Conservation (phyloP, 177 flowering plant species). For the Vitis hybrid region DNA sequence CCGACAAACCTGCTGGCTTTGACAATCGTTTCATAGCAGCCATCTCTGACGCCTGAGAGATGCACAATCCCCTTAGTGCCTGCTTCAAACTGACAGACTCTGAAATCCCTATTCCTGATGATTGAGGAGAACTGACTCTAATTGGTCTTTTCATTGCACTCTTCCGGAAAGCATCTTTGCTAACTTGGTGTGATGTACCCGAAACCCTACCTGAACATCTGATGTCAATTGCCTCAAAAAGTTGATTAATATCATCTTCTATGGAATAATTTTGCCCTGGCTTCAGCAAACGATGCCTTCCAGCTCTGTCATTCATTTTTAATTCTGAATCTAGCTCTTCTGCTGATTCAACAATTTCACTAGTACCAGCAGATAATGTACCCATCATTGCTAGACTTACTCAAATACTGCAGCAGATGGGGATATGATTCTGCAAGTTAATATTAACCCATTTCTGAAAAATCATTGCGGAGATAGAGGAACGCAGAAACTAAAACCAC, state of each 20-base stretch:
- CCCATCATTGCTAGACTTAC: slow-evolving; percentile 26
- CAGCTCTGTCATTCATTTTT: slow-evolving; percentile 19
- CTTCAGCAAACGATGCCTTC: slow-evolving; percentile 22
- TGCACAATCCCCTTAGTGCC: slow-evolving; percentile 83
- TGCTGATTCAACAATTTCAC: slow-evolving; percentile 77
- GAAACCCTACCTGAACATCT: slow-evolving; percentile 32
- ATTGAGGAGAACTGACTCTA: slow-evolving; percentile 48
- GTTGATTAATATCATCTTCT: slow-evolving; percentile 78
- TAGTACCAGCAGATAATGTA: slow-evolving; percentile 23
- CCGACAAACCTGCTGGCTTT: slow-evolving; percentile 44
- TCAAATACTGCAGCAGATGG: neutral
- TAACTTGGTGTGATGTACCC: slow-evolving; percentile 23
- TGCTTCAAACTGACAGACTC: slow-evolving; percentile 79
- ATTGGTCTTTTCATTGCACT: slow-evolving; percentile 73
- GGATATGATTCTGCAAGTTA: neutral
- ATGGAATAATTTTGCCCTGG: slow-evolving; percentile 40
- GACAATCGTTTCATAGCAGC: slow-evolving; percentile 74
- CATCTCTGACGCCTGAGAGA: slow-evolving; percentile 93
- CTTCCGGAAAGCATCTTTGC: slow-evolving; percentile 35
- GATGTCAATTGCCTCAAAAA: slow-evolving; percentile 64
- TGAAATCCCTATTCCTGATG: slow-evolving; percentile 71
- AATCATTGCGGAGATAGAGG: slow-evolving; percentile 20
- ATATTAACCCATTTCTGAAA: slow-evolving; percentile 40
- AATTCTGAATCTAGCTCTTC: slow-evolving; percentile 40
- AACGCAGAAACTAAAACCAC: slow-evolving; percentile 13